Base-by-base conservation (phyloP, 257 asterid species). In the Catharanthus roseus region DNA sequence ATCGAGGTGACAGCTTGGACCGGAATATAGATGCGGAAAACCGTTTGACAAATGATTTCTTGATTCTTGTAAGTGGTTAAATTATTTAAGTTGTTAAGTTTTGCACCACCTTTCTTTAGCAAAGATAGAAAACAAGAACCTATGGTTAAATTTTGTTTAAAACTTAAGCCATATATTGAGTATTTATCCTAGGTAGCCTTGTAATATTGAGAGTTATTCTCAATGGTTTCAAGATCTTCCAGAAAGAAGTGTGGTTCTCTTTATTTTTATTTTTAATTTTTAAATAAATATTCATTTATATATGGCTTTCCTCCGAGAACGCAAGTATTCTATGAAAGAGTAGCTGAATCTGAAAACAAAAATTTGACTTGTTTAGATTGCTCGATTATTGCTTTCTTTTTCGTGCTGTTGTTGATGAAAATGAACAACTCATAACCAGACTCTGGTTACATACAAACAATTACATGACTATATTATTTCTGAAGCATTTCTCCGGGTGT, bases 1-100 rank as follows among this genome's bases (percentile, higher is more conserved):
- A 90, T 54, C 88, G 93, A 23, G 98, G 98, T 72, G 97, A 92
- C 82, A 90, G 90, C 90, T 86, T 92, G 93, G 98, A 92, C 82
- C 96, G 91, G 77, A 80, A 75, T 75, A 88, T 90, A 76, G 93
- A 90, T 65, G 89, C 82, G 78, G 98, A 92, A 81, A 88, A 84
- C 79, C 79, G n/a, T 13, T 71, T 33, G 54, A 88, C 75, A 39
- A 85, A 88, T 70, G 98, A 92, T 75, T 87, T 92, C 75, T 80
- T 90, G 84, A 88, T 92, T 82, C 96, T 92, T 68, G 98, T 92
- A 82, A 81, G 98, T 77, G 67, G 64, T 38, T 68, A 53, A 29
- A 31, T 67, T 15, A 18, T 49, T 11, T 49, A 41, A 70, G 24
- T 60, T 63, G 2, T 65, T 60, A 45, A 47, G 42, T 38, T 39